These are phyloP conservation scores for Tremella mesenterica DNA, from an alignment of 768 basidiomycete genomes.

Conservation along the genomic window DNA sequence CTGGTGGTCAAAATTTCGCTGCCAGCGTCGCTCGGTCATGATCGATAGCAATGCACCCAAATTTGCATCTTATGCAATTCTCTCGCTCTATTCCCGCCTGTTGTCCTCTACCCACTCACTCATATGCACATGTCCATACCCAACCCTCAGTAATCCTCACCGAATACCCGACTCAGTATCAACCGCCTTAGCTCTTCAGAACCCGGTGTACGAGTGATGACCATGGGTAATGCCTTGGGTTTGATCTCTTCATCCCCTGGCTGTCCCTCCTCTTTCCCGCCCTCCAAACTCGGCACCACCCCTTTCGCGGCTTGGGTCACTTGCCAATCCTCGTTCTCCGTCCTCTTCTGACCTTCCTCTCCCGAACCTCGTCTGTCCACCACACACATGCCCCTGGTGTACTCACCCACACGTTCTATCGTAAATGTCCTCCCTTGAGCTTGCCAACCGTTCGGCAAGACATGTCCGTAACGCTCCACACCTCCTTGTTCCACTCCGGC, in stretches of 20 bases:
- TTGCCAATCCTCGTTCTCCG: slow-evolving; percentile 28
- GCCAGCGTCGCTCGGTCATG: slow-evolving; percentile 11
- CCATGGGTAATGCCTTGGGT: slow-evolving; percentile 20
- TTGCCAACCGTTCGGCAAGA: slow-evolving; percentile 58
- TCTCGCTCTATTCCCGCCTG: too few relatives aligned
- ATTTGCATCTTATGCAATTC: too few relatives aligned
- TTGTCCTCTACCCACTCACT: too few relatives aligned
- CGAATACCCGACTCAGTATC: slow-evolving; percentile 39
- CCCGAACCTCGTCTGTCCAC: slow-evolving; percentile 58
- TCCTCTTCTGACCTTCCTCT: slow-evolving; percentile 55
- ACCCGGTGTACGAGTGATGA: slow-evolving; percentile 37
- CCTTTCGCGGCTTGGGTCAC: slow-evolving; percentile 8
- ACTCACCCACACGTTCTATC: slow-evolving; percentile 64
- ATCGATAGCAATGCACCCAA: too few relatives aligned
- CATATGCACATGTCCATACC: not conserved
- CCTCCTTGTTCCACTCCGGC: slow-evolving; percentile 42
- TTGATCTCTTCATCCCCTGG: slow-evolving; percentile 17
- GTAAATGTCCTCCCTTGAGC: slow-evolving; percentile 54
- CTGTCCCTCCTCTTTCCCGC: slow-evolving; percentile 12
- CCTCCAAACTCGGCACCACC: slow-evolving; percentile 7
- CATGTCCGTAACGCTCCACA: slow-evolving; percentile 29
- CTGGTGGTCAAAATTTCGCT: slow-evolving; percentile 35
- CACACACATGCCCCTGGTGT: slow-evolving; percentile 80
- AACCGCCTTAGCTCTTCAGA: slow-evolving; percentile 26
- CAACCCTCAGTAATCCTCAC: slow-evolving; percentile 12